A percentile compares a stretch with the other conserved stretches of the same genome.
phyloP scores from a whole-genome alignment of 768 basidiomycete species.

The Kwoniella mangroviensis region DNA sequence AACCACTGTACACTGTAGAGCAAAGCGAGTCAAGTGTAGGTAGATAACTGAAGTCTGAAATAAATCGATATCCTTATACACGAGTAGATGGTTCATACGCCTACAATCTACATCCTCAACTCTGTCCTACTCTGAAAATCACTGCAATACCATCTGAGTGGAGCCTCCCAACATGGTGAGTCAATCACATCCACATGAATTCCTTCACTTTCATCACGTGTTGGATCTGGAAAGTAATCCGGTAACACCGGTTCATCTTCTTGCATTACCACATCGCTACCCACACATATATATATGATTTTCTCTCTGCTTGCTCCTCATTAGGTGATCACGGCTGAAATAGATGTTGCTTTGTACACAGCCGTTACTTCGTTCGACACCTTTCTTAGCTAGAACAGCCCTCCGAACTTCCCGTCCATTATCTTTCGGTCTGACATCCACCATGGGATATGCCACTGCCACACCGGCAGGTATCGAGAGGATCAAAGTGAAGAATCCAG shows the following conservation, averaged over 20 bases:
- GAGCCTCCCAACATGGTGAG: not conserved
- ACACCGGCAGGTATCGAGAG: slow-evolving; percentile 36
- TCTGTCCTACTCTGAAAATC: too few relatives aligned
- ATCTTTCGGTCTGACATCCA: slow-evolving; percentile 32
- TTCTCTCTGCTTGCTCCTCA: not conserved
- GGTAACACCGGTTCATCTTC: slow-evolving; percentile 6
- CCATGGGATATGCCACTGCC: slow-evolving; percentile 32
- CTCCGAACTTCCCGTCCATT: slow-evolving; percentile 26
- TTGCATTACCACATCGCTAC: not conserved
- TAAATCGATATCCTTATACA: not conserved
- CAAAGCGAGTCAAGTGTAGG: not conserved
- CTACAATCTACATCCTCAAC: not conserved
- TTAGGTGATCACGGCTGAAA: not conserved
- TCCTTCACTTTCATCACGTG: slow-evolving; percentile 1
- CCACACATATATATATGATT: not conserved
- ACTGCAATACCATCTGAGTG: not conserved
- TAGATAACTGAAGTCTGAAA: not conserved
- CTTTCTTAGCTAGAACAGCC: slow-evolving; percentile 21
- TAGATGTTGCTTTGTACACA: not conserved
- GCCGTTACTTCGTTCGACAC: slow-evolving; percentile 23
- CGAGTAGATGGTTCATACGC: not conserved
- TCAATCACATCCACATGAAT: not conserved
- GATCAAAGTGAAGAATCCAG: slow-evolving; percentile 79
- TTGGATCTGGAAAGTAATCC: not conserved
- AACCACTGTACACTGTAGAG: not conserved